These are phyloP conservation scores for Trichoderma gamsii DNA, from an alignment of 495 filamentous ascomycete genomes.

Conservation along the genomic window DNA sequence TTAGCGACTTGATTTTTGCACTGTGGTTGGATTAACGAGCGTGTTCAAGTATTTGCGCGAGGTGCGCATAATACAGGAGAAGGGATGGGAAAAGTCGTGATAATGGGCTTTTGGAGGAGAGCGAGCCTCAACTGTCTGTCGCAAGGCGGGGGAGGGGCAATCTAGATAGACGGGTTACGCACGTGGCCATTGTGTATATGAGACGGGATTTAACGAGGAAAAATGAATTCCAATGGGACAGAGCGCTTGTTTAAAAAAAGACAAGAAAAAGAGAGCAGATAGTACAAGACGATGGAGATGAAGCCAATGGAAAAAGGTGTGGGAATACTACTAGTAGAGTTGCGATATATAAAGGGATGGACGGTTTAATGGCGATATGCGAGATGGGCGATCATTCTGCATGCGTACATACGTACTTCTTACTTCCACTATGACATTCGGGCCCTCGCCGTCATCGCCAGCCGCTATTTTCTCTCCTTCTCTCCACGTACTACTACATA, in stretches of 20 bases:
- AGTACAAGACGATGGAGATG: background rate
- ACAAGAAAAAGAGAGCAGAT: background rate
- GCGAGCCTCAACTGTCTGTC: slow-evolving; percentile 5
- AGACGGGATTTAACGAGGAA: no score
- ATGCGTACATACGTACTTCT: no score
- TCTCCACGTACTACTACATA: no score
- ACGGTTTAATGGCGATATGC: no score
- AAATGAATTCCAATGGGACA: background rate
- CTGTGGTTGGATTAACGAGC: background rate
- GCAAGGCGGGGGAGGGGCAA: slow-evolving; percentile 24
- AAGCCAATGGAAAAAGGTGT: no score
- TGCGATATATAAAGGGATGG: background rate
- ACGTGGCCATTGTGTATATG: slow-evolving; percentile 28
- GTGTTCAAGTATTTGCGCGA: background rate
- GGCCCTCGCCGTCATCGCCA: background rate
- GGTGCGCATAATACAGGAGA: no score
- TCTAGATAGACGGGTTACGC: slow-evolving; percentile 17
- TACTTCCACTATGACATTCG: background rate
- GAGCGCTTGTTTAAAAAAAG: background rate
- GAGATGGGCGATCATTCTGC: no score
- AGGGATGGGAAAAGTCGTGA: background rate
- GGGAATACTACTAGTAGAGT: background rate
- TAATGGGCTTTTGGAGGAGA: slow-evolving; percentile 3
- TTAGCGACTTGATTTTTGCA: slow-evolving; percentile 15
- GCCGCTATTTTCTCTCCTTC: no score